These are phyloP conservation scores for Corylus americana DNA, from an alignment of 306 rosid species.

Conservation along the genomic window DNA sequence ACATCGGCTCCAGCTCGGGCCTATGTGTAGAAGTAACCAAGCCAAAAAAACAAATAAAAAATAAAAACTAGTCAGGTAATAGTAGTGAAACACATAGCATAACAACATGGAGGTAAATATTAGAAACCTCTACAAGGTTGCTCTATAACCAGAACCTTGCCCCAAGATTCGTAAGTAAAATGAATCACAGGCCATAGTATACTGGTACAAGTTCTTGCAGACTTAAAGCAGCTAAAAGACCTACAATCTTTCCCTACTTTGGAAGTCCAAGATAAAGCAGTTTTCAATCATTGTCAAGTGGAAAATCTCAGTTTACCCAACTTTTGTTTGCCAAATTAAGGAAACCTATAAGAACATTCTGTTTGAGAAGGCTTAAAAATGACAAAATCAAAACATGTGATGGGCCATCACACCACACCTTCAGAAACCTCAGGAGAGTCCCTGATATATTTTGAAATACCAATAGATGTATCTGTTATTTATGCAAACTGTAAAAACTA, in stretches of 20 bases:
- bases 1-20: slow-evolving; percentile 99
- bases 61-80: slow-evolving; percentile 5
- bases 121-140: slow-evolving; percentile 12
- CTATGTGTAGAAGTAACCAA: slow-evolving; percentile 37
- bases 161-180: not conserved
- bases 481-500: slow-evolving; percentile 13
- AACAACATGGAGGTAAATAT: slow-evolving; percentile 9
- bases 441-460: slow-evolving; percentile 6
- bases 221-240: not conserved
- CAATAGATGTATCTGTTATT: not conserved
- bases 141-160: slow-evolving; percentile 2
- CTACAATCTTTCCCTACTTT: not conserved
- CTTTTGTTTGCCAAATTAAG: not conserved
- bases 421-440: slow-evolving; percentile 9
- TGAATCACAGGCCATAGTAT: not conserved
- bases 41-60: slow-evolving; percentile 2
- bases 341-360: not conserved
- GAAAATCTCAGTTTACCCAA: not conserved
- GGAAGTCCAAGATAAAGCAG: not conserved
- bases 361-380: not conserved
- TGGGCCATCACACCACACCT: slow-evolving; percentile 9
- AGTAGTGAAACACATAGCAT: slow-evolving; percentile 17
- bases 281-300: not conserved
- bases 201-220: not conserved
- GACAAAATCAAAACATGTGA: not conserved